phyloP scores from a whole-genome alignment of 1,284 basidiomycete genomes.

The Cutaneotrichosporon mucoides region DNA sequence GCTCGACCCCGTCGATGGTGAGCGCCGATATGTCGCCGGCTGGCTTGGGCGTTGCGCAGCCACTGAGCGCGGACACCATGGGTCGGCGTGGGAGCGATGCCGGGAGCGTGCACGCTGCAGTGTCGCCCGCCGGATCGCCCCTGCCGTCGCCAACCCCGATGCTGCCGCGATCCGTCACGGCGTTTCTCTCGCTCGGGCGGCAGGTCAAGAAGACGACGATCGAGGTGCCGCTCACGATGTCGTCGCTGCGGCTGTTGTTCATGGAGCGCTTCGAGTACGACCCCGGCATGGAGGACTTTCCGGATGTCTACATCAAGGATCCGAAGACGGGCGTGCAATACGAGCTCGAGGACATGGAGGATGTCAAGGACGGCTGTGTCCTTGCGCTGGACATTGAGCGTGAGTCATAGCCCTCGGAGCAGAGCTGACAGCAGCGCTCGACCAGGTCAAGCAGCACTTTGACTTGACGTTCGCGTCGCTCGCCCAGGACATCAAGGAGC shows the following conservation, averaged over 20 bases:
- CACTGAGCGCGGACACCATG: background rate
- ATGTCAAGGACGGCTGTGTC: constrained; percentile 80
- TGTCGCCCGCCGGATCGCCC: background rate
- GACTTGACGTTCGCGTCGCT: constrained; percentile 80
- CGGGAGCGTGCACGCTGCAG: background rate
- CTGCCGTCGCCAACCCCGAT: background rate
- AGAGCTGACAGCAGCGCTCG: constrained; percentile 64
- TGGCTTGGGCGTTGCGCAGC: background rate
- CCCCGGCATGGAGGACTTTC: constrained; percentile 88
- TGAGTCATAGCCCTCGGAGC: constrained; percentile 53
- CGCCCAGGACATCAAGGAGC: constrained; percentile 87
- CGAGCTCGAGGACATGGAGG: constrained; percentile 92
- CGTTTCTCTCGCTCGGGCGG: constrained; percentile 86
- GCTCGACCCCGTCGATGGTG: background rate
- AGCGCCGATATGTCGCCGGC: background rate
- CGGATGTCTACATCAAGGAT: constrained; percentile 92
- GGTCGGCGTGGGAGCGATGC: background rate
- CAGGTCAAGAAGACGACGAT: constrained; percentile 85
- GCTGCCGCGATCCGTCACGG: constrained; percentile 47
- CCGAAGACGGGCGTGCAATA: constrained; percentile 86
- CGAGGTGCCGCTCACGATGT: constrained; percentile 58
- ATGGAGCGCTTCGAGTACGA: constrained; percentile 95
- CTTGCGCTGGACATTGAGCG: constrained; percentile 94
- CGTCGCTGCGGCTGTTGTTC: constrained; percentile 61
- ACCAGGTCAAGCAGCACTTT: constrained; percentile 98